Percentiles rank a stretch among this genome's conserved stretches.
Conservation (phyloP, 108 stramenopile species). For the Skeletonema costatum region DNA sequence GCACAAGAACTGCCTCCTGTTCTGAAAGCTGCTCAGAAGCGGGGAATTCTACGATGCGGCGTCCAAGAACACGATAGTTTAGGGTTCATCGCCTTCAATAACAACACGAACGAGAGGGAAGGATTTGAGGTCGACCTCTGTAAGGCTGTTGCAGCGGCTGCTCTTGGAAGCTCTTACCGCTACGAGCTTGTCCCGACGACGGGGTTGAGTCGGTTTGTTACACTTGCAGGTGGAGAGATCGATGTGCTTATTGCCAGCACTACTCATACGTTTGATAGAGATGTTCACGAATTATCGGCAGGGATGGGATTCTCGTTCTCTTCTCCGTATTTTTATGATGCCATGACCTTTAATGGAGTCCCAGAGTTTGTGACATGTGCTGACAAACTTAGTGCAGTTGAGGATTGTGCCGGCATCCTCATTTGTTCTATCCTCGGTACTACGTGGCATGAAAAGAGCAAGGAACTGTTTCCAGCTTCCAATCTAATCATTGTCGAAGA, state of each 20-base stretch:
- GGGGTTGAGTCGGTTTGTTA: not conserved
- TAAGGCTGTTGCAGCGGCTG: slow-evolving; percentile 25
- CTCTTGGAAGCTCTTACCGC: slow-evolving; percentile 1
- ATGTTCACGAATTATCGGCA: slow-evolving; percentile 20
- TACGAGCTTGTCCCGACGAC: not conserved
- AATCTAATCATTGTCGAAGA: slow-evolving; percentile 4
- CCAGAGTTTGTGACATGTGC: slow-evolving; percentile 27
- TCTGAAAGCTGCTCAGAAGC: too few relatives aligned
- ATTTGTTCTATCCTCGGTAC: too few relatives aligned
- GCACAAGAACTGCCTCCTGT: too few relatives aligned
- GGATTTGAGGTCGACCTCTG: slow-evolving; percentile 29
- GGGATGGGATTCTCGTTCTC: not conserved
- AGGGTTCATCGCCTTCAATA: too few relatives aligned
- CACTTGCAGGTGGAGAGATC: not conserved
- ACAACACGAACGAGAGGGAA: too few relatives aligned
- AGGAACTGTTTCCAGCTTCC: slow-evolving; percentile 27
- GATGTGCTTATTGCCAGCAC: slow-evolving; percentile 23
- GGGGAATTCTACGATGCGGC: too few relatives aligned
- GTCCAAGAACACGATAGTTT: too few relatives aligned
- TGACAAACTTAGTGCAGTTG: slow-evolving; percentile 20
- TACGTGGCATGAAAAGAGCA: not conserved
- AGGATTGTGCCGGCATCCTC: too few relatives aligned
- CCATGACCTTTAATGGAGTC: not conserved
- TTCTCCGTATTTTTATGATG: not conserved
- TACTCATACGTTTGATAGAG: not conserved